A percentile compares a stretch with the other conserved stretches of the same genome.
Evolutionary conservation across 768 basidiomycete species (phyloP).

Genomic region (Sutorius australiensis): DNA sequence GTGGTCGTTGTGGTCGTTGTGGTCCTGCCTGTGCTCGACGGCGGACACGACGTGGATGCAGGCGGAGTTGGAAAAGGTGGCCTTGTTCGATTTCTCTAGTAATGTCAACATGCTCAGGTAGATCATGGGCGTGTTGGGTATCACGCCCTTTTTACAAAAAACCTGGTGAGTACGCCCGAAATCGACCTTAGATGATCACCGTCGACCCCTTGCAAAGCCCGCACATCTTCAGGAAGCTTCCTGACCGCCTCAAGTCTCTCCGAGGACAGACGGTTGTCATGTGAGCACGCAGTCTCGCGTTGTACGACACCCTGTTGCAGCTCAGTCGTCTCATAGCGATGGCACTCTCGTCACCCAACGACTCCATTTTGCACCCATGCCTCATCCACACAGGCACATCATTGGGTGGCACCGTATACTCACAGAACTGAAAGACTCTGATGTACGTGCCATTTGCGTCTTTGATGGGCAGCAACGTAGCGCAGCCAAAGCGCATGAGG

Average conservation of each 20-base stretch:
- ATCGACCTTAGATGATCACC: neutral
- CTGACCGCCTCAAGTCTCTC: slow-evolving; percentile 58
- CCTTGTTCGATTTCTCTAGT: neutral
- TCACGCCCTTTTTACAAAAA: slow-evolving; percentile 67
- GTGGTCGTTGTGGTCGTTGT: neutral
- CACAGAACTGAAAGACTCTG: slow-evolving; percentile 54
- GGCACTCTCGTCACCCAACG: slow-evolving; percentile 84
- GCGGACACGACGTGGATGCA: slow-evolving; percentile 19
- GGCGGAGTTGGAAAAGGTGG: slow-evolving; percentile 31
- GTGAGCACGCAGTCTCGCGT: slow-evolving; percentile 37
- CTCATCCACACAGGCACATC: slow-evolving; percentile 66
- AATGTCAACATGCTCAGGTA: neutral
- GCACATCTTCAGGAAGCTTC: slow-evolving; percentile 57
- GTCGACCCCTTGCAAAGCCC: slow-evolving; percentile 42
- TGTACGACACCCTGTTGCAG: neutral
- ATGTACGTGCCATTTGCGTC: slow-evolving; percentile 65
- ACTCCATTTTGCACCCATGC: slow-evolving; percentile 65
- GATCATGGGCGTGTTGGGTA: slow-evolving; percentile 66
- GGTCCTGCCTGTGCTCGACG: neutral
- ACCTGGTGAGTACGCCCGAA: slow-evolving; percentile 43
- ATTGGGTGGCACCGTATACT: slow-evolving; percentile 75
- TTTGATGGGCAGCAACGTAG: slow-evolving; percentile 74
- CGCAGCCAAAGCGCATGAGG: slow-evolving; percentile 69
- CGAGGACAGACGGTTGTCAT: slow-evolving; percentile 70
- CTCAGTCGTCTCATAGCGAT: slow-evolving; percentile 49